Conservation (phyloP, 441 rosid species). For the Jatropha podagrica region DNA sequence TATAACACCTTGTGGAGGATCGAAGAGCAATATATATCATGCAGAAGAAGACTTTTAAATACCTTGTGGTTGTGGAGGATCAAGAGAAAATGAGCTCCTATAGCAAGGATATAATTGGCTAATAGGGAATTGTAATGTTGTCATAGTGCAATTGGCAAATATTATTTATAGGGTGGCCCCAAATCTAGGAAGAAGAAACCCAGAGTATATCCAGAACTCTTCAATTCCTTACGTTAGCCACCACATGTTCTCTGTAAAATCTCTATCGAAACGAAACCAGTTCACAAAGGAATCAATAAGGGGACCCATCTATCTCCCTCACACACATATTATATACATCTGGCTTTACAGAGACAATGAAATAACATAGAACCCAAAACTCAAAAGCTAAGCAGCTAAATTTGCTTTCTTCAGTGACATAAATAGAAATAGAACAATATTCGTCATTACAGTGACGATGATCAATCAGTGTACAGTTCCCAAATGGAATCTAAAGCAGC, state of each 20-base stretch:
- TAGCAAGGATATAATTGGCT: too few relatives aligned
- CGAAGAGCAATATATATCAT: too few relatives aligned
- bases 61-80: too few relatives aligned
- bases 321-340: neutral
- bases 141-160: too few relatives aligned
- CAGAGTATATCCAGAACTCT: neutral
- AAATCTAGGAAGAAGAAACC: neutral
- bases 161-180: neutral
- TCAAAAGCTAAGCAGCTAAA: neutral
- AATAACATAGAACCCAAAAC: conserved; percentile 9
- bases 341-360: conserved; percentile 1
- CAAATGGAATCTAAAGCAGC: conserved; percentile 36
- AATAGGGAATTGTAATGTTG: too few relatives aligned
- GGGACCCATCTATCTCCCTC: conserved; percentile 16
- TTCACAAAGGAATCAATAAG: neutral
- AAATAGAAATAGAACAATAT: conserved; percentile 5
- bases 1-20: too few relatives aligned
- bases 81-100: too few relatives aligned
- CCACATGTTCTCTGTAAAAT: conserved; percentile 27
- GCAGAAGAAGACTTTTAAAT: too few relatives aligned
- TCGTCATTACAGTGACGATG: conserved; percentile 2
- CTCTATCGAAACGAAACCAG: conserved; percentile 19
- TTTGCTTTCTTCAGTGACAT: conserved; percentile 5
- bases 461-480: conserved; percentile 41
- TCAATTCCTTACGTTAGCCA: neutral